Base-by-base conservation (phyloP, 306 rosid species). In the Oemleria cerasiformis region DNA sequence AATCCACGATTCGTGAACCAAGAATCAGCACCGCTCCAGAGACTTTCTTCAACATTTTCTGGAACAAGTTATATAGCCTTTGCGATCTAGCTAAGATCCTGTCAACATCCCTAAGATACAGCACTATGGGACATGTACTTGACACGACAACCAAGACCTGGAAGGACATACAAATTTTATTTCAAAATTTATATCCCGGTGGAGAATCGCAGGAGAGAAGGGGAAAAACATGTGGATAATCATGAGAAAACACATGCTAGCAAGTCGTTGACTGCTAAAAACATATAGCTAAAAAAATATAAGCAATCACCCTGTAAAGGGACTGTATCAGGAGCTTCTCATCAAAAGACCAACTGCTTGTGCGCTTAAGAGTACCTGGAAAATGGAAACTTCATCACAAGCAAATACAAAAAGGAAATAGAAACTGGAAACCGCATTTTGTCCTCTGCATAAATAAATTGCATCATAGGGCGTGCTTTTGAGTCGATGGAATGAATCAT, bases 261-360 rank as follows among this genome's bases (percentile, higher is more conserved):
- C 44, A 30, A 0, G 17, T 30, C 10, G 25, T 51, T 71, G 41
- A 45, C 25, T 7, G 40, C 42, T 68, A 59, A 59, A 67, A 66
- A 50, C 21, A 9, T 25, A 57, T 48, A 20, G 48, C 54, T 47
- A 20, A 57, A 21, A 47, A 54, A 25, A 11, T 44, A 13, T 13
- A 17, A 63, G 36, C 21, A n/a, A 16, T 67, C 85, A 91, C 99
- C 91, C 86, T 91, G 80, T 89, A 89, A 45, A 95, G 90, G 67
- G 96, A 75, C 61, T 88, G 99, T 70, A 91, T 81, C 56, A 95
- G 87, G 75, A 95, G 90, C 75, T 77, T 91, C 81, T 95, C 99
- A 9, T 95, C 96, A 54, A 95, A 91, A 48, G 95, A 84, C 99
- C 96, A 95, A 82, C 97, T 91, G 81, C 80, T 81, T 56, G 84